These are phyloP conservation scores for Rubia yunnanensis DNA, from an alignment of 257 asterid genomes.

Conservation along the genomic window DNA sequence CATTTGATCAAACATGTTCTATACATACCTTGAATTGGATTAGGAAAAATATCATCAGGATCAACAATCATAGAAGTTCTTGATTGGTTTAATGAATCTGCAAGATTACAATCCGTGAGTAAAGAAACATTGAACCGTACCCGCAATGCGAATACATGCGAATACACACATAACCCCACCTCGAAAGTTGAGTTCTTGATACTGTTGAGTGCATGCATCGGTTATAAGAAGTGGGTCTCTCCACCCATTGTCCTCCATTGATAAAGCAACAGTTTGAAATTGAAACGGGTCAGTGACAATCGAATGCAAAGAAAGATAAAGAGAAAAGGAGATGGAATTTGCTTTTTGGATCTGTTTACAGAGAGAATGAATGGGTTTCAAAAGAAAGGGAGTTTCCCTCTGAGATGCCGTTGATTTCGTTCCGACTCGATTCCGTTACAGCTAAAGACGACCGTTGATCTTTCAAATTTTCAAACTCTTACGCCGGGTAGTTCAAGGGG, in stretches of 20 bases:
- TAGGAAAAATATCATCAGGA: conserved; percentile 27
- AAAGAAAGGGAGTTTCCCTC: conserved; percentile 20
- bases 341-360: conserved; percentile 12
- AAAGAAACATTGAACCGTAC: neutral
- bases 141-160: neutral
- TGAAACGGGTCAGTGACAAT: conserved; percentile 13
- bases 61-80: conserved; percentile 34
- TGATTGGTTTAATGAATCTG: conserved; percentile 34
- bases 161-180: conserved; percentile 26
- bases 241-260: conserved; percentile 54
- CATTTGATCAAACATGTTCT: conserved; percentile 1
- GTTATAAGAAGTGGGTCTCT: conserved; percentile 72
- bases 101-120: conserved; percentile 8
- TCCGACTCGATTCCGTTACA: conserved; percentile 30
- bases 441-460: conserved; percentile 17
- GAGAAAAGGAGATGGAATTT: conserved; percentile 25
- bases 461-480: conserved; percentile 54
- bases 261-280: conserved; percentile 34
- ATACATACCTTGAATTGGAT: conserved; percentile 41
- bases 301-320: conserved; percentile 18
- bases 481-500: conserved; percentile 9
- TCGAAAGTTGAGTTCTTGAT: conserved; percentile 22
- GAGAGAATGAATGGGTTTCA: conserved; percentile 10
- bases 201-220: conserved; percentile 44
- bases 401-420: conserved; percentile 49